Evolutionary conservation across 495 filamentous ascomycete genomes (phyloP).

Genomic region (Clohesyomyces aquaticus): DNA sequence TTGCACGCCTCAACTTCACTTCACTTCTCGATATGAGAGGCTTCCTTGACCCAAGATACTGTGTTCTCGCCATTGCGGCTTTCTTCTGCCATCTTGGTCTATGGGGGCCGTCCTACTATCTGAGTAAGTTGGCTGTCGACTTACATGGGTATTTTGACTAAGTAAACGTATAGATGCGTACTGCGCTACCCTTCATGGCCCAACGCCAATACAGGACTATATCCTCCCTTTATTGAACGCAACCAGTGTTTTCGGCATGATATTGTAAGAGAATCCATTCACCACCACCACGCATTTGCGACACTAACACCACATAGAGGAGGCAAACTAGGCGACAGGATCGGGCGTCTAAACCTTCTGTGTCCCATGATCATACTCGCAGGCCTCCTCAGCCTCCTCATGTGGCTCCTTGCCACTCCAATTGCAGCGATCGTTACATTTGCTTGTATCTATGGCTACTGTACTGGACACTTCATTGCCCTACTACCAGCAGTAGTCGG

Average conservation of each 20-base stretch:
- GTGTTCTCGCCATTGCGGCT: not conserved
- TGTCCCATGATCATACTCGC: conserved; percentile 1
- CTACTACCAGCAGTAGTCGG: conserved; percentile 3
- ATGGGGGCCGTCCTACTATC: conserved; percentile 11
- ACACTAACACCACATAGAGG: not conserved
- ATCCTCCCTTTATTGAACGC: conserved; percentile 5
- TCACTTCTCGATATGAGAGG: conserved; percentile 9
- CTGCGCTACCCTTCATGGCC: not conserved
- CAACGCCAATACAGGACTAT: not conserved
- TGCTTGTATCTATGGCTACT: conserved; percentile 1
- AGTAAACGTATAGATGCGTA: not conserved
- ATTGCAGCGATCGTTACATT: not conserved
- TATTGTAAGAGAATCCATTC: conserved; percentile 1
- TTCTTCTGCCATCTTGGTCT: not conserved
- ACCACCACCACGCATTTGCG: not conserved
- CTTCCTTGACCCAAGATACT: conserved; percentile 9
- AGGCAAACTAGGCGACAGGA: conserved; percentile 3
- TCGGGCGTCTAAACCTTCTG: conserved; percentile 10
- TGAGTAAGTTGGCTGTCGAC: not conserved
- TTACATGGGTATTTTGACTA: not conserved
- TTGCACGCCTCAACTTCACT: not conserved
- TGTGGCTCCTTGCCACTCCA: conserved; percentile 5
- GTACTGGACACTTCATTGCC: conserved; percentile 5
- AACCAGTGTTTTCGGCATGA: conserved; percentile 6
- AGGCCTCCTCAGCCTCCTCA: not conserved